Base-by-base conservation (phyloP, 352 stramenopile genomes). In the Phytophthora parvispora region DNA sequence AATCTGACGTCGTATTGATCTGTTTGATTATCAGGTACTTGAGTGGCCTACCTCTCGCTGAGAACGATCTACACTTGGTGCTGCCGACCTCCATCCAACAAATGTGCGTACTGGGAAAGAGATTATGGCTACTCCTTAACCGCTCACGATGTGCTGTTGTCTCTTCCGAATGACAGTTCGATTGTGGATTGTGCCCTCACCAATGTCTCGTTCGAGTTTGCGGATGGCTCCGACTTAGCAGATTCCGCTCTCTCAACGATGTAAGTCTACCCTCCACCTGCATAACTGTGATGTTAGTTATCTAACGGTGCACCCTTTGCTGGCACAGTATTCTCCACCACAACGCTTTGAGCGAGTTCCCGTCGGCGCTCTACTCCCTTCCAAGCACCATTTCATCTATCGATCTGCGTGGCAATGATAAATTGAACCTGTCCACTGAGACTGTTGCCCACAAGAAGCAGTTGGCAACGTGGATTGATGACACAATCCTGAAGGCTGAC, bases 61-160 rank as follows among this genome's bases (percentile, higher is more conserved):
- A 74, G 10, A 56, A 28, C 4, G 31, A 62, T 16, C 62, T 91
- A 16, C 75, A 84, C 18, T 60, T 91, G 13, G 53, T 84, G 29
- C 68, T 91, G 10, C 81, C 83, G 31, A 4, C 52, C 4, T 80
- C 83, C 18, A 75, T 91, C 27, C 59, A 80, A 64, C 69, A 81
- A 64, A 77, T 91, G 78, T 84, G 45, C 45, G 78, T 60, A 27
- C 18, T 6, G 8, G 13, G n/a, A 7, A 1, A 48, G 12, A 4
- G n/a, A n/a, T n/a, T n/a, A n/a, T n/a, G n/a, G n/a, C n/a, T n/a
- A n/a, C n/a, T n/a, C n/a, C n/a, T n/a, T n/a, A n/a, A n/a, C n/a
- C n/a, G n/a, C n/a, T n/a, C n/a, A n/a, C n/a, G n/a, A n/a, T n/a
- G n/a, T n/a, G n/a, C n/a, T 47, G 8, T 47, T 51, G 6, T n/a